phyloP scores from a whole-genome alignment of 1,284 basidiomycete genomes.

The Cutaneotrichosporon arboriforme region DNA sequence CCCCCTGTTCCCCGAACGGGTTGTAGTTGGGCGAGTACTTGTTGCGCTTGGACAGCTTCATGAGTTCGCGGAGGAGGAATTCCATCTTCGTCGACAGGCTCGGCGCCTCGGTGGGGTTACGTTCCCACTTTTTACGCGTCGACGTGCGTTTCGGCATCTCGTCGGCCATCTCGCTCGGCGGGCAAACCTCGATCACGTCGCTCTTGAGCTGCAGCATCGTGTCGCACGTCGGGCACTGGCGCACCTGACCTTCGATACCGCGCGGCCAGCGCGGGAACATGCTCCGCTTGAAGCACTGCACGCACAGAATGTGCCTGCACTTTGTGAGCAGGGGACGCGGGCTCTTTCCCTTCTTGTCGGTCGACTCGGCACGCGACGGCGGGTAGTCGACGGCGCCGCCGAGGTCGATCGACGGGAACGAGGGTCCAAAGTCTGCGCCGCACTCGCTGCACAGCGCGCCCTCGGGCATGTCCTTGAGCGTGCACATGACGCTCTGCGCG shows the following conservation, averaged over 20 bases:
- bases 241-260: conserved; percentile 55
- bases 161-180: conserved; percentile 56
- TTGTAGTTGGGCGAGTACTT: conserved; percentile 81
- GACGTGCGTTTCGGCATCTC: conserved; percentile 22
- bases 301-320: conserved; percentile 90
- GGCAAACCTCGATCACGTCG: conserved; percentile 72
- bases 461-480: conserved; percentile 70
- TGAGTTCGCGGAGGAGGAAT: conserved; percentile 66
- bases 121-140: conserved; percentile 61
- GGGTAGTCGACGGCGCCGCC: conserved; percentile 53
- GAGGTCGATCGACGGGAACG: conserved; percentile 45
- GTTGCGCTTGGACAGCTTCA: conserved; percentile 69
- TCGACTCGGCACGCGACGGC: conserved; percentile 36
- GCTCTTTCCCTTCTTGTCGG: conserved; percentile 35
- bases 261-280: conserved; percentile 76
- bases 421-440: conserved; percentile 63
- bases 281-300: conserved; percentile 68
- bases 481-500: conserved; percentile 70
- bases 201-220: conserved; percentile 54
- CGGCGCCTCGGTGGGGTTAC: conserved; percentile 63
- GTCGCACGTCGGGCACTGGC: conserved; percentile 71
- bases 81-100: conserved; percentile 80
- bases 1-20: conserved; percentile 54
- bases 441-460: conserved; percentile 86
- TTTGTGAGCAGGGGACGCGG: conserved; percentile 63